phyloP scores from a whole-genome alignment of 2,329 filamentous ascomycete genomes.

The Fusarium pseudocircinatum region DNA sequence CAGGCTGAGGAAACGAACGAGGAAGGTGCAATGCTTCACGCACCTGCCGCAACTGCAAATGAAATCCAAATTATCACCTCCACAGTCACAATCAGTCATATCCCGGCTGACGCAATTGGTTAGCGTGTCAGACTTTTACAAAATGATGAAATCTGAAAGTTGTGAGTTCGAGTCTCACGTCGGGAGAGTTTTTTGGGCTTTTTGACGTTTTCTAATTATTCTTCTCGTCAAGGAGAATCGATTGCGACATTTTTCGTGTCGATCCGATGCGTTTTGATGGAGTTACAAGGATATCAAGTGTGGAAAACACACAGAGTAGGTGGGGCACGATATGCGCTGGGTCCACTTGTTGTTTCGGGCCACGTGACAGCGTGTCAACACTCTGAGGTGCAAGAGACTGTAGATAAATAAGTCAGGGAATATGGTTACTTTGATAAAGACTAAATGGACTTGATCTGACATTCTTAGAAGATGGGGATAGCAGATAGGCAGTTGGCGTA shows the following conservation, averaged over 20 bases:
- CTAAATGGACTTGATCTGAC: accelerated
- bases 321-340: neutral
- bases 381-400: neutral
- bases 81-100: accelerated
- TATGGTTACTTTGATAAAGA: accelerated
- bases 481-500: accelerated
- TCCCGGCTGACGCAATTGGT: constrained; percentile 14
- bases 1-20: accelerated
- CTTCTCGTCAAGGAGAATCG: neutral
- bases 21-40: accelerated
- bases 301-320: accelerated
- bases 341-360: accelerated
- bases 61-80: accelerated
- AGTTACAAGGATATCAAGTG: neutral
- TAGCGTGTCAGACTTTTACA: constrained; percentile 25
- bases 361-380: neutral
- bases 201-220: accelerated
- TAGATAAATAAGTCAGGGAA: accelerated
- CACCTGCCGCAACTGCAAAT: neutral
- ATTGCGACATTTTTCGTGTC: neutral
- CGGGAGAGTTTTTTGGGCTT: neutral
- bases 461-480: accelerated
- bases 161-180: neutral
- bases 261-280: neutral
- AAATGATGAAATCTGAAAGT: neutral